Conservation (phyloP, 2,329 filamentous ascomycete genomes). For the Passalora sequoiae region DNA sequence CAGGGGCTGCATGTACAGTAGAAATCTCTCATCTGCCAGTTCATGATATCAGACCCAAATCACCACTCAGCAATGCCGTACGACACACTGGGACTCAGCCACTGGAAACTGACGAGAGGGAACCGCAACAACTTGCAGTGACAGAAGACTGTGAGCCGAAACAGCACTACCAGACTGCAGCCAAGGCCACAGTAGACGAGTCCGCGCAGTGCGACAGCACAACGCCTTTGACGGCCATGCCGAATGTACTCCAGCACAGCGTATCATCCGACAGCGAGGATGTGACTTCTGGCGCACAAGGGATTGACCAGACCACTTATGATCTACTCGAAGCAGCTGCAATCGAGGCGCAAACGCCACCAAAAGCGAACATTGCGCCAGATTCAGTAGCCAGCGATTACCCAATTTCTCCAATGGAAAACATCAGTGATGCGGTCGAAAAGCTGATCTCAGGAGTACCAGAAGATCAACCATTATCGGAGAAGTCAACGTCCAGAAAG, state of each 20-base stretch:
- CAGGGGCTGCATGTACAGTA: slow-evolving; percentile 19
- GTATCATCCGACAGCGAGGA: too few species aligned
- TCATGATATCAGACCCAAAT: slow-evolving; percentile 18
- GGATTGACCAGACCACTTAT: slow-evolving; percentile 14
- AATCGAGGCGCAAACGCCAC: slow-evolving; percentile 18
- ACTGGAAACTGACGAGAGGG: slow-evolving; percentile 1
- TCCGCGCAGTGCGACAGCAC: too few species aligned
- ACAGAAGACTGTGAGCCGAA: too few species aligned
- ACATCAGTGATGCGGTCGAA: slow-evolving; percentile 49
- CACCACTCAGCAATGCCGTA: slow-evolving; percentile 16
- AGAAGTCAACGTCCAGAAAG: slow-evolving; percentile 24
- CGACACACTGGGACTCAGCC: slow-evolving; percentile 11
- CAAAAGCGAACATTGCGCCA: slow-evolving; percentile 4
- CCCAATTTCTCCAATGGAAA: slow-evolving; percentile 49
- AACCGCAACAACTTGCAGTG: not conserved
- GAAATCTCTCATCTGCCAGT: slow-evolving; percentile 20
- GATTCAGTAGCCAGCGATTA: slow-evolving; percentile 38
- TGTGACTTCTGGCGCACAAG: slow-evolving; percentile 1
- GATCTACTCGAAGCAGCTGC: slow-evolving; percentile 26
- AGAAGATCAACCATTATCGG: slow-evolving; percentile 29
- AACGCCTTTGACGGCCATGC: too few species aligned
- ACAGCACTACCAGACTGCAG: too few species aligned
- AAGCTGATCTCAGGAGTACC: slow-evolving; percentile 34
- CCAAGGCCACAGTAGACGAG: too few species aligned
- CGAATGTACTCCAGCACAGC: too few species aligned